Evolutionary conservation across 1,139 yeast genomes (phyloP).

Genomic region (Hansenula lynferdii): DNA sequence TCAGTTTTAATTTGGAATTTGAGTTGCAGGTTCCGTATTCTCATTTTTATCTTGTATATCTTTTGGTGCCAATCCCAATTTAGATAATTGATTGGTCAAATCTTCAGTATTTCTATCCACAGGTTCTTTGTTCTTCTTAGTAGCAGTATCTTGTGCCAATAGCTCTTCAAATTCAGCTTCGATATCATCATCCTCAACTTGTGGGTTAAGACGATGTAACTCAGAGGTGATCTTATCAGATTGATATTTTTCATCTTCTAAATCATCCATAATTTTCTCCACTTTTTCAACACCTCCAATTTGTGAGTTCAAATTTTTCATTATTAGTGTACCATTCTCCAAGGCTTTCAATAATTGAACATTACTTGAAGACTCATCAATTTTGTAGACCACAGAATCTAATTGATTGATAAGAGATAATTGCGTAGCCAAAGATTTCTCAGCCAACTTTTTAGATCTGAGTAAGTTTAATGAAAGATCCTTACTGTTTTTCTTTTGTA

Average conservation of each 20-base stretch:
- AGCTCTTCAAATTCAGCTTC: constrained; percentile 31
- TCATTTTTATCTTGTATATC: constrained; percentile 1
- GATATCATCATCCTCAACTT: constrained; percentile 28
- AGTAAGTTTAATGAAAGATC: constrained; percentile 18
- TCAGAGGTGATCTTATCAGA: constrained; percentile 34
- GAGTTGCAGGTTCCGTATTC: too few relatives aligned
- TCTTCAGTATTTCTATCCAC: constrained; percentile 4
- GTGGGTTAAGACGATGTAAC: constrained; percentile 20
- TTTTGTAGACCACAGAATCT: constrained; percentile 34
- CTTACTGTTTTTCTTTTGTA: constrained; percentile 13
- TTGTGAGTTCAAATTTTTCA: constrained; percentile 26
- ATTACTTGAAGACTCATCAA: constrained; percentile 45
- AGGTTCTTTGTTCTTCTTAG: background rate
- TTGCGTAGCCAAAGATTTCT: constrained; percentile 30
- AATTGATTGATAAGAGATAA: constrained; percentile 34
- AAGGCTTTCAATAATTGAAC: constrained; percentile 34
- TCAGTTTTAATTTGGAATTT: too few relatives aligned
- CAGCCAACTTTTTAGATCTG: constrained; percentile 27
- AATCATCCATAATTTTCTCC: constrained; percentile 37
- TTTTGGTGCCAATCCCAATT: constrained; percentile 8
- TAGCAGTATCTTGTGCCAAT: constrained; percentile 15
- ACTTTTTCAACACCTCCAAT: constrained; percentile 31
- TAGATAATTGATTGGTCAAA: constrained; percentile 5
- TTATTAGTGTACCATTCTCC: constrained; percentile 28
- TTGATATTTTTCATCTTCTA: constrained; percentile 36